Conservation (phyloP, 1,284 basidiomycete species). For the Puccinia brachypodii region DNA sequence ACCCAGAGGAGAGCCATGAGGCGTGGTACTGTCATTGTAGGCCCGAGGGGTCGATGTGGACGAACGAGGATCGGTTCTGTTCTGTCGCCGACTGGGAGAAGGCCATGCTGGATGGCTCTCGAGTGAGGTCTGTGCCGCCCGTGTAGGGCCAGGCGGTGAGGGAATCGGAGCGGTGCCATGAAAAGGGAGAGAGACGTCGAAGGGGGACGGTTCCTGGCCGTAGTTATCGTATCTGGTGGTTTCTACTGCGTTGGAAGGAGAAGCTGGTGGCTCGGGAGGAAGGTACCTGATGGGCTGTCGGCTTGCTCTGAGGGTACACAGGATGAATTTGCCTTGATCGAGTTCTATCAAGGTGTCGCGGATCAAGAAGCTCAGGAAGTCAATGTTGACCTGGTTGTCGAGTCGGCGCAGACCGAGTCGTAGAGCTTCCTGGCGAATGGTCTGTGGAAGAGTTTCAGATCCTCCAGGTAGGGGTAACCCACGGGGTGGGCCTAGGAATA, state of each 20-base stretch:
- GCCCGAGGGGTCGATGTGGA: too few relatives aligned
- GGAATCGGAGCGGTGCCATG: neutral
- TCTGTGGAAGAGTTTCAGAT: neutral
- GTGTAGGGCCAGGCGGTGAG: neutral
- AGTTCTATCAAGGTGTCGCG: conserved; percentile 7
- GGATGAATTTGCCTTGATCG: neutral
- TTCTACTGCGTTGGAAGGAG: neutral
- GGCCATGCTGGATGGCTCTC: too few relatives aligned
- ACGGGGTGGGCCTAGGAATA: neutral
- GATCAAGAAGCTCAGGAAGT: neutral
- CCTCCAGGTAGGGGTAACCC: neutral
- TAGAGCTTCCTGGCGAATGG: neutral
- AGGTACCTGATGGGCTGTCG: neutral
- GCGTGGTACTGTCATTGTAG: too few relatives aligned
- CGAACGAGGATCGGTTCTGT: too few relatives aligned
- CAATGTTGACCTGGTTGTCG: neutral
- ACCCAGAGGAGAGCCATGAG: too few relatives aligned
- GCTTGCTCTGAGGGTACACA: neutral
- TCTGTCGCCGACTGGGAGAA: too few relatives aligned
- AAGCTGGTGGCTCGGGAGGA: neutral
- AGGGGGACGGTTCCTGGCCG: neutral
- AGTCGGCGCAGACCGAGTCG: neutral
- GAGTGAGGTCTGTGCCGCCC: neutral
- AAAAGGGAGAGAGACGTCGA: neutral
- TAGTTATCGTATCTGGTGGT: neutral